phyloP scores from a whole-genome alignment of 495 filamentous ascomycete species.

The Lichenothelia convexa region DNA sequence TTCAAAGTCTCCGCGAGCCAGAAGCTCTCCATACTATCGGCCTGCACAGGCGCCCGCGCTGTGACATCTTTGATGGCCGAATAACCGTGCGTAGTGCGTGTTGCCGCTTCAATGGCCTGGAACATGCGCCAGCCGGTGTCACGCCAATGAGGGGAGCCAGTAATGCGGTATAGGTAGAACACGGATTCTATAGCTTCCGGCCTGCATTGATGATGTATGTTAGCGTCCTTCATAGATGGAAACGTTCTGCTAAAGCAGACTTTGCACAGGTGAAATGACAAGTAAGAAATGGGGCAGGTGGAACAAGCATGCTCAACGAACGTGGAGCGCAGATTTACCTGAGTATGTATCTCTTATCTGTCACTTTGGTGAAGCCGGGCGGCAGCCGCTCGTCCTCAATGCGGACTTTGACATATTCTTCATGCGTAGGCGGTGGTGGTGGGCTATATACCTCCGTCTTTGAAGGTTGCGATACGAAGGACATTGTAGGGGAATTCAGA shows the following conservation, averaged over 20 bases:
- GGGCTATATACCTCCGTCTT: conserved; percentile 3
- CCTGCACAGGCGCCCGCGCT: conserved; percentile 13
- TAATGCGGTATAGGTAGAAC: conserved; percentile 89
- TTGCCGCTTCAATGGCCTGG: conserved; percentile 47
- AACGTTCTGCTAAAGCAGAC: too few species aligned
- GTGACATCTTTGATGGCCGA: conserved; percentile 64
- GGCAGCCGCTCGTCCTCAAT: conserved; percentile 47
- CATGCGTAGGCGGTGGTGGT: conserved; percentile 32
- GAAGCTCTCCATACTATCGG: conserved; percentile 24
- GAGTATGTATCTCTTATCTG: conserved; percentile 52
- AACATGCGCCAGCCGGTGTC: conserved; percentile 88
- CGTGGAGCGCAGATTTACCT: conserved; percentile 28
- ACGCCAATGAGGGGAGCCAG: conserved; percentile 62
- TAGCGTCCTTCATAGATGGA: too few species aligned
- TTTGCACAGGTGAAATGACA: not conserved
- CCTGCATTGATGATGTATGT: conserved; percentile 22
- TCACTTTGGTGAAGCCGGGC: conserved; percentile 44
- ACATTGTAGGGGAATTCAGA: too few species aligned
- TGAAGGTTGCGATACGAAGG: too few species aligned
- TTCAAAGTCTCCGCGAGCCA: conserved; percentile 37
- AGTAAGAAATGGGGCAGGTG: not conserved
- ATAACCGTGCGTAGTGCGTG: conserved; percentile 46
- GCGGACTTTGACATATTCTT: conserved; percentile 41
- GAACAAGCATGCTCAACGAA: not conserved
- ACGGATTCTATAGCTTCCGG: conserved; percentile 91